Conservation (phyloP, 805 yeast species). For the Barnettozyma pratensis region DNA sequence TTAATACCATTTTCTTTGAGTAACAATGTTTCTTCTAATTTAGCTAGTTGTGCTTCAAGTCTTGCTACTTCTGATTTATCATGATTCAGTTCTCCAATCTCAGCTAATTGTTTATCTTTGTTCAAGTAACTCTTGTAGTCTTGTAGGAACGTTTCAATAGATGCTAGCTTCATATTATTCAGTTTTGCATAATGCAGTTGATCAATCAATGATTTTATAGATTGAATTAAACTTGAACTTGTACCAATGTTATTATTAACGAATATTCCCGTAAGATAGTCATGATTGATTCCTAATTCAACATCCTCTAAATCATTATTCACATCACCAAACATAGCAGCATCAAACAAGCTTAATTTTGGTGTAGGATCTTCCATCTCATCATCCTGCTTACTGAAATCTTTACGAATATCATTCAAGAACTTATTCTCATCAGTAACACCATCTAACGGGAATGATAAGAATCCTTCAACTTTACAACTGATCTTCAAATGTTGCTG, state of each 20-base stretch:
- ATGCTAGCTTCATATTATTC: slow-evolving; percentile 49
- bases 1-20: slow-evolving; percentile 1
- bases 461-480: slow-evolving; percentile 72
- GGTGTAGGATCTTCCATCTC: slow-evolving; percentile 18
- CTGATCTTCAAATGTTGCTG: slow-evolving; percentile 79
- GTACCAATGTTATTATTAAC: slow-evolving; percentile 57
- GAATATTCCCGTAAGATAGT: slow-evolving; percentile 49
- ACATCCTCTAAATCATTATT: slow-evolving; percentile 43
- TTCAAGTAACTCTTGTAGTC: slow-evolving; percentile 34
- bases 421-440: slow-evolving; percentile 17
- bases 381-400: slow-evolving; percentile 1
- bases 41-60: background rate
- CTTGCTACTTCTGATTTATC: background rate
- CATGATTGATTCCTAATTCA: slow-evolving; percentile 42
- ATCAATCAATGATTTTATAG: slow-evolving; percentile 48
- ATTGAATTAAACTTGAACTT: slow-evolving; percentile 47
- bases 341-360: slow-evolving; percentile 40
- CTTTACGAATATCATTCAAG: slow-evolving; percentile 5
- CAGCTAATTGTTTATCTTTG: slow-evolving; percentile 4
- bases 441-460: slow-evolving; percentile 38
- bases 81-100: background rate
- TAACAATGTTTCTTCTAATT: background rate
- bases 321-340: slow-evolving; percentile 60
- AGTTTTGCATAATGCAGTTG: slow-evolving; percentile 54
- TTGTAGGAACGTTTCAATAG: slow-evolving; percentile 49